phyloP scores from a whole-genome alignment of 306 rosid species.

The Parietaria judaica region DNA sequence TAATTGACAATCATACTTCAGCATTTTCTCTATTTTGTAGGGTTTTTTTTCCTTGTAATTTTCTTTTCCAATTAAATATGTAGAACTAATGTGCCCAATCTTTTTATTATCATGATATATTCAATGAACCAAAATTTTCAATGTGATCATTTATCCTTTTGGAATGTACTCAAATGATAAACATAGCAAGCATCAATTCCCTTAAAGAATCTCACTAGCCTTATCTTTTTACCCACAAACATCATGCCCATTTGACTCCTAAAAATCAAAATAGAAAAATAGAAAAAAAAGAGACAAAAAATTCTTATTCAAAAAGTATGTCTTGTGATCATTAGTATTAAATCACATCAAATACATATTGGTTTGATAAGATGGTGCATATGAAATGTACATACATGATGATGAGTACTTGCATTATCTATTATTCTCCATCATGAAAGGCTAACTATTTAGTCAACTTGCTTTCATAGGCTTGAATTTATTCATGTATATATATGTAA shows the following conservation, averaged over 20 bases:
- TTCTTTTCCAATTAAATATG: too few relatives aligned
- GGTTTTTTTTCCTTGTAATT: too few relatives aligned
- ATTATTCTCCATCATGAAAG: constrained; percentile 1
- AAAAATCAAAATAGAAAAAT: not conserved
- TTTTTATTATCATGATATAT: too few relatives aligned
- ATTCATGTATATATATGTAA: not conserved
- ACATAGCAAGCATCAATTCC: constrained; percentile 6
- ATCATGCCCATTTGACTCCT: constrained; percentile 4
- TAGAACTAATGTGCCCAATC: too few relatives aligned
- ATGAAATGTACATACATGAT: not conserved
- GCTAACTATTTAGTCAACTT: constrained; percentile 16
- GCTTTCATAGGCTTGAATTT: not conserved
- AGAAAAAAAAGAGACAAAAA: too few relatives aligned
- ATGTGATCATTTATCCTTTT: not conserved
- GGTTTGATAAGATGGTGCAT: constrained; percentile 1
- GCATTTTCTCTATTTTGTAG: too few relatives aligned
- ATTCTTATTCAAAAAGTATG: not conserved
- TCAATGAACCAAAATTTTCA: not conserved
- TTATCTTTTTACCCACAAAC: constrained; percentile 3
- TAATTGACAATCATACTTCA: too few relatives aligned
- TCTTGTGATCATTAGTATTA: not conserved
- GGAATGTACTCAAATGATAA: constrained; percentile 14
- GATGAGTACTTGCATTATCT: constrained; percentile 3
- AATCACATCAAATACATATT: not conserved
- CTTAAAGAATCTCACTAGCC: not conserved